Evolutionary conservation across 768 basidiomycete species (phyloP).

Genomic region (Macrolepiota fuliginosa): DNA sequence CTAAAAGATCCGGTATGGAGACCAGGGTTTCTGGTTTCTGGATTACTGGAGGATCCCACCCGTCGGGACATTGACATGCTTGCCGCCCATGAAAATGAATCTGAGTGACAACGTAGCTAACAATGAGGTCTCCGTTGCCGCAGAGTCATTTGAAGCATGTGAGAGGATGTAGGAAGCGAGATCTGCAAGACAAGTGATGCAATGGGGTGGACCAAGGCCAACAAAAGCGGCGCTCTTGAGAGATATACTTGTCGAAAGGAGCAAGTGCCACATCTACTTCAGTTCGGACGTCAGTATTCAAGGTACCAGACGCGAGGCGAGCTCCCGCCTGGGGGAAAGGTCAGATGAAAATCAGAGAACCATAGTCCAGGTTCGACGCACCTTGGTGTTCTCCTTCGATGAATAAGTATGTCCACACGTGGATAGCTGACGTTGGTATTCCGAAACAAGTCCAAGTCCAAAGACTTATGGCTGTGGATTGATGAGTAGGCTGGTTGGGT

Average conservation of each 20-base stretch:
- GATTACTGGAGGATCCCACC: too few species aligned
- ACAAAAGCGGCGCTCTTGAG: slow-evolving; percentile 87
- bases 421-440: slow-evolving; percentile 91
- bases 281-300: slow-evolving; percentile 85
- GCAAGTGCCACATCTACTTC: slow-evolving; percentile 93
- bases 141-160: too few species aligned
- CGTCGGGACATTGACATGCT: too few species aligned
- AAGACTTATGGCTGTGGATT: too few species aligned
- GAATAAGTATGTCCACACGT: slow-evolving; percentile 98
- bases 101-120: slow-evolving; percentile 87
- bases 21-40: too few species aligned
- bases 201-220: slow-evolving; percentile 92
- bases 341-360: not conserved
- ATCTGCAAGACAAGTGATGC: slow-evolving; percentile 92
- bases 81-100: too few species aligned
- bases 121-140: slow-evolving; percentile 86
- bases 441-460: slow-evolving; percentile 93
- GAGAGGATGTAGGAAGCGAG: slow-evolving; percentile 66
- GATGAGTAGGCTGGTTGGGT: too few species aligned
- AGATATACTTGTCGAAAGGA: slow-evolving; percentile 83
- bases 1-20: too few species aligned
- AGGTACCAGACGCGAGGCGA: slow-evolving; percentile 76
- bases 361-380: slow-evolving; percentile 17
- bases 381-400: slow-evolving; percentile 94
- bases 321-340: too few species aligned